phyloP scores from a whole-genome alignment of 1,139 yeast genomes.

The Meyerozyma elateridarum region DNA sequence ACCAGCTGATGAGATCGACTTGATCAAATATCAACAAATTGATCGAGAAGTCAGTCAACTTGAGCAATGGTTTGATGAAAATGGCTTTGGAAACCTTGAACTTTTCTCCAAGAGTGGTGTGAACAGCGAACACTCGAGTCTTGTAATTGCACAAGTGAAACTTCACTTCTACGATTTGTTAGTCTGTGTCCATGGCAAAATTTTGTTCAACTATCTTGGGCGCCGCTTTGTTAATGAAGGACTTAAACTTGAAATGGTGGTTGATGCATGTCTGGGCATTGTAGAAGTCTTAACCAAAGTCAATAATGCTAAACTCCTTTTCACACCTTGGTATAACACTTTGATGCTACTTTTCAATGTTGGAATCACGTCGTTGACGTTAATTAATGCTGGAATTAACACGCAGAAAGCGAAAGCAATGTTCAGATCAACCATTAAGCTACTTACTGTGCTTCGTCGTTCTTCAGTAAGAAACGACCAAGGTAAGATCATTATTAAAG shows the following conservation, averaged over 20 bases:
- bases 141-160: conserved; percentile 36
- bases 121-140: conserved; percentile 2
- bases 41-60: conserved; percentile 28
- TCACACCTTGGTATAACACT: conserved; percentile 54
- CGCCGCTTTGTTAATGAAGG: conserved; percentile 29
- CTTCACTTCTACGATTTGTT: conserved; percentile 39
- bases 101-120: conserved; percentile 18
- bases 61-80: conserved; percentile 30
- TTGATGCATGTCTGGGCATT: conserved; percentile 34
- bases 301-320: conserved; percentile 30
- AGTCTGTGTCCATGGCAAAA: conserved; percentile 33
- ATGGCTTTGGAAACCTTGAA: conserved; percentile 33
- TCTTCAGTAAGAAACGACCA: conserved; percentile 29
- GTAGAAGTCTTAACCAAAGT: conserved; percentile 31
- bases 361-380: conserved; percentile 41
- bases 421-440: conserved; percentile 22
- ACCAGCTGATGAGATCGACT: conserved; percentile 22
- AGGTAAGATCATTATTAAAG: conserved; percentile 33
- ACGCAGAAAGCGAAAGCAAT: conserved; percentile 22
- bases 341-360: conserved; percentile 44
- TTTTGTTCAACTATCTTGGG: conserved; percentile 32
- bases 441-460: conserved; percentile 24
- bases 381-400: conserved; percentile 41
- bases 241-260: conserved; percentile 27
- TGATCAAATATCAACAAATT: conserved; percentile 30